These are phyloP conservation scores for Crucihimalaya himalaica DNA, from an alignment of 345 rosid genomes.

Conservation along the genomic window DNA sequence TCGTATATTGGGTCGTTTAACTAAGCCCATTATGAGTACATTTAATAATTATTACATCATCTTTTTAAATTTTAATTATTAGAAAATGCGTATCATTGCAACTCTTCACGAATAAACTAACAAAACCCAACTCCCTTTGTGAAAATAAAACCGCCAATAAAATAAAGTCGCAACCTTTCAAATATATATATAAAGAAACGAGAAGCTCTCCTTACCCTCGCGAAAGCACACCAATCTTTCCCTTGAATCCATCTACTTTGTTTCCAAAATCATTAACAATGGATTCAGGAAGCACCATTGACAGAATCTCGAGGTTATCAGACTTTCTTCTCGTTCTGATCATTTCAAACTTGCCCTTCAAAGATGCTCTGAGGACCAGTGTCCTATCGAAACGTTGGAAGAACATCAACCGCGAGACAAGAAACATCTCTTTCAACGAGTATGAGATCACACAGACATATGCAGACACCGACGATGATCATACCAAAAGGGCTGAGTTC, in stretches of 20 bases:
- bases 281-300: background rate
- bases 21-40: background rate
- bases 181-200: background rate
- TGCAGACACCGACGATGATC: background rate
- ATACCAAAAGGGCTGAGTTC: constrained; percentile 1
- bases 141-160: background rate
- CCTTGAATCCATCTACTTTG: background rate
- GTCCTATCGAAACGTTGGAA: background rate
- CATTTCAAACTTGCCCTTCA: background rate
- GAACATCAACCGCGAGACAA: background rate
- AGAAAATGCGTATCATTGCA: background rate
- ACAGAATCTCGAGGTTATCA: background rate
- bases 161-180: constrained; percentile 21
- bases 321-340: background rate
- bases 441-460: background rate
- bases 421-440: background rate
- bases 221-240: background rate
- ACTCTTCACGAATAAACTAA: background rate
- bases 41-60: too few species aligned
- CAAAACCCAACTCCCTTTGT: background rate
- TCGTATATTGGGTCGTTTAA: background rate
- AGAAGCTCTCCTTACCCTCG: background rate
- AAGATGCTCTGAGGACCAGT: background rate
- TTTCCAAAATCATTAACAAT: background rate
- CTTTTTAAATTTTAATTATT: too few species aligned